A percentile compares a stretch with the other conserved stretches of the same genome.
Evolutionary conservation across 2,329 filamentous ascomycete species (phyloP).

Genomic region (Clonostachys solani): DNA sequence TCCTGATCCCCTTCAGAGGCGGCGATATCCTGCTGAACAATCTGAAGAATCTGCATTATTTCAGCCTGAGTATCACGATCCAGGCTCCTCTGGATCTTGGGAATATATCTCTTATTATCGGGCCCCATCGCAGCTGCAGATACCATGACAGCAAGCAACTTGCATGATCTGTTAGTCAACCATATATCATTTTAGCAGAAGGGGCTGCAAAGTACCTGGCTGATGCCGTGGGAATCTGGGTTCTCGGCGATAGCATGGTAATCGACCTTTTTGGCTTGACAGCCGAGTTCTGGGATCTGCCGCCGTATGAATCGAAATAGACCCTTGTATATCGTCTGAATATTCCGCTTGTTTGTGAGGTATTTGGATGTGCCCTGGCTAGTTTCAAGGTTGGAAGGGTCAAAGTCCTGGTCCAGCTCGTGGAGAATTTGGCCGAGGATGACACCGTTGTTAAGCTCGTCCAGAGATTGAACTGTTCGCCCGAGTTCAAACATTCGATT

Average conservation of each 20-base stretch:
- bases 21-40: constrained; percentile 30
- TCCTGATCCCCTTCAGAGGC: constrained; percentile 29
- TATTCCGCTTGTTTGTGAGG: constrained; percentile 43
- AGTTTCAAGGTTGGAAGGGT: constrained; percentile 47
- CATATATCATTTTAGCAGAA: neutral
- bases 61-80: constrained; percentile 37
- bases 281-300: constrained; percentile 44
- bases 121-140: constrained; percentile 56
- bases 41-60: constrained; percentile 39
- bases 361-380: constrained; percentile 35
- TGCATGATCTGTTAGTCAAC: constrained; percentile 14
- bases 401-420: constrained; percentile 54
- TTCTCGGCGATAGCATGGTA: constrained; percentile 55
- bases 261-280: constrained; percentile 47
- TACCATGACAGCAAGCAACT: constrained; percentile 60
- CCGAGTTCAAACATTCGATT: constrained; percentile 33
- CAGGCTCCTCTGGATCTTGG: constrained; percentile 32
- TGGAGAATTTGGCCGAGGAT: constrained; percentile 51
- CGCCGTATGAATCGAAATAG: constrained; percentile 51
- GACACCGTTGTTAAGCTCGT: constrained; percentile 48
- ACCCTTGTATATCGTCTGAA: constrained; percentile 50
- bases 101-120: constrained; percentile 49
- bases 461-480: constrained; percentile 40
- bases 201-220: constrained; percentile 27
- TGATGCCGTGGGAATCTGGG: constrained; percentile 48